These are phyloP conservation scores for thale cress (Arabidopsis thaliana) DNA, from an alignment of 345 rosid genomes.

Conservation along the genomic window TAIR10.1 NC_003071.7:8435501-8436000, in stretches of 20 bases:
- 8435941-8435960: background rate
- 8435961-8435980: slow-evolving; percentile 89
- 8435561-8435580: slow-evolving; percentile 74
- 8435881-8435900: slow-evolving; percentile 75
- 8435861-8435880: slow-evolving; percentile 94
- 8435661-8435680: slow-evolving; percentile 61
- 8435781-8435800: slow-evolving; percentile 85
- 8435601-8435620: slow-evolving; percentile 94
- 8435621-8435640: slow-evolving; percentile 91
- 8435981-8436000: slow-evolving; percentile 79
- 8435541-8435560: background rate
- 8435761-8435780: slow-evolving; percentile 87
- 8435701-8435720: background rate
- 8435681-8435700: background rate
- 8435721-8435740: slow-evolving; percentile 50
- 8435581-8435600: slow-evolving; percentile 96
- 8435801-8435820: slow-evolving; percentile 98
- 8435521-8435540: background rate
- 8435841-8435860: slow-evolving; percentile 89
- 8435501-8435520: slow-evolving; percentile 17
- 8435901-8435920: slow-evolving; percentile 9
- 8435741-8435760: slow-evolving; percentile 99
- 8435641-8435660: slow-evolving; percentile 92
- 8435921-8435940: background rate
- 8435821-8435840: slow-evolving; percentile 93